These are phyloP conservation scores for Tuber indicum DNA, from an alignment of 495 filamentous ascomycete species.

Conservation along the genomic window DNA sequence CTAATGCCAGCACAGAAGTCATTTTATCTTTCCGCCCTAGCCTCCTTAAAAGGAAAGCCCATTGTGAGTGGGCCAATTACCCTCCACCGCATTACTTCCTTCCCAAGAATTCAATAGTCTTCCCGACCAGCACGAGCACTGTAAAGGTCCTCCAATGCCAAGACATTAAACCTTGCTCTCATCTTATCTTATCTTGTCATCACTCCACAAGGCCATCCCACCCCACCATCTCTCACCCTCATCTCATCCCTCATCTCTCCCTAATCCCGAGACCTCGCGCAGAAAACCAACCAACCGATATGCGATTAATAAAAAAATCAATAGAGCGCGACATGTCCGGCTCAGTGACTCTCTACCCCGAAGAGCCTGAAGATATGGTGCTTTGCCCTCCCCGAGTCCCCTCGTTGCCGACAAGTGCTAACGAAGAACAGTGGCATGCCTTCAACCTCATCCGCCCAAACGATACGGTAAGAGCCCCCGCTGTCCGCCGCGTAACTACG, in stretches of 20 bases:
- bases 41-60: too few relatives aligned
- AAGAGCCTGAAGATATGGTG: slow-evolving; percentile 96
- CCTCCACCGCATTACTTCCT: neutral
- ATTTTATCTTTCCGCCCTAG: neutral
- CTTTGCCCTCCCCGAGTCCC: slow-evolving; percentile 16
- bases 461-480: slow-evolving; percentile 74
- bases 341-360: slow-evolving; percentile 70
- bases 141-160: neutral
- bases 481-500: slow-evolving; percentile 71
- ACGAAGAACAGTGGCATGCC: slow-evolving; percentile 71
- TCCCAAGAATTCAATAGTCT: neutral
- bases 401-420: neutral
- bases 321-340: slow-evolving; percentile 46
- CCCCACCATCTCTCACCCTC: neutral
- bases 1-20: too few relatives aligned
- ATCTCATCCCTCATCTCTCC: neutral
- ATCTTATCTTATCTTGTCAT: slow-evolving; percentile 20
- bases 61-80: neutral
- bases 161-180: neutral
- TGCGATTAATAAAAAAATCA: slow-evolving; percentile 27
- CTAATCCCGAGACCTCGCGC: neutral
- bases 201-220: slow-evolving; percentile 1
- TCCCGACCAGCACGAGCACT: too few relatives aligned
- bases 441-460: slow-evolving; percentile 83
- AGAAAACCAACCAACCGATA: slow-evolving; percentile 3